Evolutionary conservation across 1,139 yeast genomes (phyloP).

Genomic region (Geotrichum siamense): DNA sequence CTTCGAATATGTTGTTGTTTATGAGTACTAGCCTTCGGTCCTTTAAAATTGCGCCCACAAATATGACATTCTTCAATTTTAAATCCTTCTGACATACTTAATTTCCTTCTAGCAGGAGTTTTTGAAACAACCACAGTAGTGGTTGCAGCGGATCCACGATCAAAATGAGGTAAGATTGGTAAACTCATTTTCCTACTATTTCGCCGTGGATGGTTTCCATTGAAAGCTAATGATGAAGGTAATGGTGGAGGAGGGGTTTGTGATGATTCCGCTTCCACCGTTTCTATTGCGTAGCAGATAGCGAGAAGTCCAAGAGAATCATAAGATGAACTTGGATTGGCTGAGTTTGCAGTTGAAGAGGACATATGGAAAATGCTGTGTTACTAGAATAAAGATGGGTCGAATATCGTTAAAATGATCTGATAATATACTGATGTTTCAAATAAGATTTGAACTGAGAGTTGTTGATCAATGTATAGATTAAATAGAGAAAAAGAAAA

Average conservation of each 20-base stretch:
- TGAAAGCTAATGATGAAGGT: not conserved
- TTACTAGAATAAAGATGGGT: not conserved
- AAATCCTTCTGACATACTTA: conserved; percentile 20
- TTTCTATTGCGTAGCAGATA: conserved; percentile 38
- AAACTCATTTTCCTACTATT: conserved; percentile 3
- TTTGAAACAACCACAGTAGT: conserved; percentile 1
- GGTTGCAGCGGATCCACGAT: not conserved
- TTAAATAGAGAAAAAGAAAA: too few relatives aligned
- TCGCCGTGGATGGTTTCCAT: not conserved
- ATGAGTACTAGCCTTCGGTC: conserved; percentile 44
- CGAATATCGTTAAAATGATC: not conserved
- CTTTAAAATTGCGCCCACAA: conserved; percentile 40
- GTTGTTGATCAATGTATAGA: too few relatives aligned
- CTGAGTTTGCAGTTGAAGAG: not conserved
- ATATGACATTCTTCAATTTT: conserved; percentile 38
- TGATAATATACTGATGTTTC: not conserved
- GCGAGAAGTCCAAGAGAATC: conserved; percentile 38
- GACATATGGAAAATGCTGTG: not conserved
- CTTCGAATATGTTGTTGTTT: conserved; percentile 43
- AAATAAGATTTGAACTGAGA: too few relatives aligned
- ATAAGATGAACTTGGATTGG: conserved; percentile 20
- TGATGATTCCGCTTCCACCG: conserved; percentile 33
- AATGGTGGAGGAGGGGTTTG: not conserved
- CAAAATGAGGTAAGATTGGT: not conserved
- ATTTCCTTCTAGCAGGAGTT: conserved; percentile 1